Evolutionary conservation across 106 monocot genomes (phyloP), one percentile per base, ranked within the genome.

Genomic region (Cymbidium sinense): DNA sequence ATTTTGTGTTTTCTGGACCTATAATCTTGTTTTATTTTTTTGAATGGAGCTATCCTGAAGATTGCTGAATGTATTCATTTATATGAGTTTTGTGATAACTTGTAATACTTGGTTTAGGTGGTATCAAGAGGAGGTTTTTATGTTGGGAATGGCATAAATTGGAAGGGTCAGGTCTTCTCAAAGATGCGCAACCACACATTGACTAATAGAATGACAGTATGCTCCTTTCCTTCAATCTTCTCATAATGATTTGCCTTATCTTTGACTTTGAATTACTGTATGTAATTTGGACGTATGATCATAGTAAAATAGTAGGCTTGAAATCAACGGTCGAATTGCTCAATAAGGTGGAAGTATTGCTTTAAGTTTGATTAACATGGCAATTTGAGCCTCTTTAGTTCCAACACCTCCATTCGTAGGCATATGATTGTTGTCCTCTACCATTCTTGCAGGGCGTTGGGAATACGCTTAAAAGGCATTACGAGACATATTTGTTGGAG

Each of bases 81-180:
- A 47, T 31, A 30, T 10, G 35, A 50, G 70, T 83, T 50, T 50
- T 30, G n/a, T 51, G 21, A 77, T 52, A 6, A 37, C 13, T 29
- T 23, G 0, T 3, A n/a, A 50, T 4, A 71, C 74, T 67, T 72
- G 2, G 30, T 73, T 21, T 83, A 95, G 95, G 95, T 95, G 18
- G 95, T 95, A 43, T 93, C 95, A 30, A 95, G 95, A 78, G 95
- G 95, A 65, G 95, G 95, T 17, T 95, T 95, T 81, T 88, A 93
- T 79, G 95, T 95, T 33, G 95, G 95, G 20, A 95, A 95, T 85
- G 95, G 95, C 41, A 95, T 95, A 62, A 95, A 95, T 77, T 95
- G 95, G 95, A 95, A 95, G 72, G 95, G 95, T 0, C 95, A 95
- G 78, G 95, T 95, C 61, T 95, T 95, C 80, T 93, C 95, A 39